These are phyloP conservation scores for Pyricularia grisea DNA, from an alignment of 2,329 filamentous ascomycete genomes.

Conservation along the genomic window DNA sequence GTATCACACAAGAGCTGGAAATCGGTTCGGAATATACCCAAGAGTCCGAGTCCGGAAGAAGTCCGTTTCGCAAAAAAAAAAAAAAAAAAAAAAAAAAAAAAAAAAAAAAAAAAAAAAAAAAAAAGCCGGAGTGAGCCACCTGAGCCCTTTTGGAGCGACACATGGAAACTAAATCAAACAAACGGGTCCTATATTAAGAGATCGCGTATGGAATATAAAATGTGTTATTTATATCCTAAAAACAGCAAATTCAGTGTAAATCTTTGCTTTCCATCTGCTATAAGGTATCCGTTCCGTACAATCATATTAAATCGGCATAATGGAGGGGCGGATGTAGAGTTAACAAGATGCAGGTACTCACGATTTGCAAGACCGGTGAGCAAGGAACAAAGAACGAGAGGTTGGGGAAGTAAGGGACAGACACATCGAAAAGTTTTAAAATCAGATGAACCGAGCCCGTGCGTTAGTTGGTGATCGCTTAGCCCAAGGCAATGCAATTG, in stretches of 20 bases:
- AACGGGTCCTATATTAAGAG: neutral
- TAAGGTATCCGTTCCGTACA: neutral
- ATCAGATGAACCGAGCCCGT: neutral
- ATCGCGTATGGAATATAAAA: neutral
- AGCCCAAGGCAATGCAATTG: neutral
- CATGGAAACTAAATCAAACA: neutral
- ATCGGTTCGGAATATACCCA: neutral
- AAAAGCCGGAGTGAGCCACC: no score
- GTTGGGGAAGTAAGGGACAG: neutral
- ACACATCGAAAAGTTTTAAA: neutral
- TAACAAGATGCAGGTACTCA: neutral
- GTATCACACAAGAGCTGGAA: neutral
- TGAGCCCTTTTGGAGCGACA: neutral
- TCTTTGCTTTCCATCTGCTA: neutral
- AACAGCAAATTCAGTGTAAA: neutral
- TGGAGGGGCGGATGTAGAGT: neutral
- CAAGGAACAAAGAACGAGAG: neutral
- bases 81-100: no score
- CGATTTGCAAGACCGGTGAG: neutral
- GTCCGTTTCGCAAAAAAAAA: neutral
- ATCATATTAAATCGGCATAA: neutral
- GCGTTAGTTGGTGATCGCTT: neutral
- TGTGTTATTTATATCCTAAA: neutral
- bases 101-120: no score
- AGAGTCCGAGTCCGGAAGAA: no score